phyloP scores from a whole-genome alignment of 345 rosid species.

The Kandelia obovata region DNA sequence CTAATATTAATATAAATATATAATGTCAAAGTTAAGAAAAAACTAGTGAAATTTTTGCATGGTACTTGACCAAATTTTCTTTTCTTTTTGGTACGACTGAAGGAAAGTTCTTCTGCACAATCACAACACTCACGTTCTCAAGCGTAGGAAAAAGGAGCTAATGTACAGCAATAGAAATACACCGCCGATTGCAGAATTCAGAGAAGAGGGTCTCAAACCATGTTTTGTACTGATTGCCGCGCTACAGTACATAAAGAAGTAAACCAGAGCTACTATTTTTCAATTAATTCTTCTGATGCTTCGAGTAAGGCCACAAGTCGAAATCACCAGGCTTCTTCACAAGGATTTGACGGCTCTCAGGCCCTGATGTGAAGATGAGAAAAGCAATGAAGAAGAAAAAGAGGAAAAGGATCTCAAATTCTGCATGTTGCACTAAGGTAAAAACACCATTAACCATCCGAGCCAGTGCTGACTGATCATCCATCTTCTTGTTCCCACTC shows the following conservation, averaged over 20 bases:
- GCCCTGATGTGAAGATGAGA: conserved; percentile 54
- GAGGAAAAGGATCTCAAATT: conserved; percentile 65
- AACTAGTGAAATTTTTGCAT: no score
- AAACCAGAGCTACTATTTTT: no score
- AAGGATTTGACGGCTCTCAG: conserved; percentile 61
- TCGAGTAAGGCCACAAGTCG: conserved; percentile 49
- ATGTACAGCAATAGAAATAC: neutral
- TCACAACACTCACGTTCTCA: neutral
- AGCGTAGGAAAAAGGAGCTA: neutral
- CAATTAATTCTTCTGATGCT: neutral
- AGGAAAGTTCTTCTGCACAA: neutral
- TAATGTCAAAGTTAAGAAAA: no score
- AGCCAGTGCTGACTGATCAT: conserved; percentile 39
- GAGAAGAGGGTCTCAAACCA: no score
- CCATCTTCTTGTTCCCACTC: conserved; percentile 24
- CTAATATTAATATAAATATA: no score
- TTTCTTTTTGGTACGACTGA: no score
- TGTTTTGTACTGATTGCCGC: no score
- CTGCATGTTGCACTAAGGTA: conserved; percentile 39
- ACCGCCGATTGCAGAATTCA: no score
- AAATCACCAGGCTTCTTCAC: conserved; percentile 62
- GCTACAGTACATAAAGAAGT: no score
- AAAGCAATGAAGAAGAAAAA: conserved; percentile 58
- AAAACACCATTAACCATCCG: conserved; percentile 38
- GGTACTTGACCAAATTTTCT: no score